These are phyloP conservation scores for Cryphonectria parasitica DNA, from an alignment of 2,329 filamentous ascomycete species.

Conservation along the genomic window DNA sequence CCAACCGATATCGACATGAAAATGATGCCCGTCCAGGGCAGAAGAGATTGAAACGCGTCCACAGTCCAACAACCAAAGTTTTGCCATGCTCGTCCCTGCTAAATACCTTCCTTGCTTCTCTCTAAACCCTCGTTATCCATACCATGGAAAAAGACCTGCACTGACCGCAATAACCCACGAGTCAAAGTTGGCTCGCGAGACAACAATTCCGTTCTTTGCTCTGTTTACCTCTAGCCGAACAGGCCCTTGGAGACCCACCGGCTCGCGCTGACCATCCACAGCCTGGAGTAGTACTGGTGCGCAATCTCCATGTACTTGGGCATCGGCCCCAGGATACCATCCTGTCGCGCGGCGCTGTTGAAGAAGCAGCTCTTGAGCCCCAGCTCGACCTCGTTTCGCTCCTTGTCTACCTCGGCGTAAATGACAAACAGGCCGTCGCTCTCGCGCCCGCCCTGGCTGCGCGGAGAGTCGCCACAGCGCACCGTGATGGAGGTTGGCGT, in stretches of 20 bases:
- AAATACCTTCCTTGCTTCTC: neutral
- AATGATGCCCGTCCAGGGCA: neutral
- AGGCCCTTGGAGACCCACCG: conserved; percentile 38
- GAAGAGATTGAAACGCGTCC: neutral
- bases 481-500: conserved; percentile 63
- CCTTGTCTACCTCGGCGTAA: conserved; percentile 61
- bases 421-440: conserved; percentile 72
- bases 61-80: neutral
- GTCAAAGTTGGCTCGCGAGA: neutral
- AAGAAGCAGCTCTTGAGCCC: conserved; percentile 68
- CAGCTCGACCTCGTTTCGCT: conserved; percentile 64
- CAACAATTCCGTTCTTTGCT: too few species aligned
- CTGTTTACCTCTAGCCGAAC: neutral
- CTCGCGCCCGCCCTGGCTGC: conserved; percentile 56
- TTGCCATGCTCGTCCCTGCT: neutral
- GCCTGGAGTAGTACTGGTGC: conserved; percentile 46
- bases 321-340: conserved; percentile 41
- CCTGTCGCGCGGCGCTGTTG: conserved; percentile 43
- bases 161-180: neutral
- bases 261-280: conserved; percentile 45
- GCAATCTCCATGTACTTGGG: conserved; percentile 42
- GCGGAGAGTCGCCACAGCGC: conserved; percentile 68
- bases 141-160: neutral
- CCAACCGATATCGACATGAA: conserved; percentile 3
- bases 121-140: neutral